Percentiles rank a stretch among this genome's conserved stretches.
Evolutionary conservation across 371 early-diverging fungal genomes (phyloP).

Genomic region (Mortierella sp.): DNA sequence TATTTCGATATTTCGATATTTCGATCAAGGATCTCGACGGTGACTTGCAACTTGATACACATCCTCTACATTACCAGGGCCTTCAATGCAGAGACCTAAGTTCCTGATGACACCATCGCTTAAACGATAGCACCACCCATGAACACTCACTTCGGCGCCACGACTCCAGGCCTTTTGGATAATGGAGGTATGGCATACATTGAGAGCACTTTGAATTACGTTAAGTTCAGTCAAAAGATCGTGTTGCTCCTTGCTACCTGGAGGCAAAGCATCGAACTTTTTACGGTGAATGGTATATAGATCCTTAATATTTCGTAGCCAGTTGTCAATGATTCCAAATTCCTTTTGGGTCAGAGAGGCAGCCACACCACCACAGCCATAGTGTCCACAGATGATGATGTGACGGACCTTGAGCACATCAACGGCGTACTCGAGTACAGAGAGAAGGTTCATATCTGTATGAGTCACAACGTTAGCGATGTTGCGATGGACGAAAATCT

Average conservation of each 20-base stretch:
- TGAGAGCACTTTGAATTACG: constrained; percentile 79
- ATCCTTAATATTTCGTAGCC: constrained; percentile 86
- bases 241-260: constrained; percentile 58
- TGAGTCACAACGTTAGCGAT: constrained; percentile 92
- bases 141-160: constrained; percentile 84
- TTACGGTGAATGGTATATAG: constrained; percentile 72
- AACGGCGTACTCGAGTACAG: constrained; percentile 94
- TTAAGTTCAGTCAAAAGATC: constrained; percentile 80
- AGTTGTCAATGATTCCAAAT: constrained; percentile 87
- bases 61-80: constrained; percentile 53
- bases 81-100: constrained; percentile 49
- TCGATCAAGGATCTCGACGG: not conserved
- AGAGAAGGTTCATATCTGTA: constrained; percentile 82
- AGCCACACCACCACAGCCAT: constrained; percentile 89
- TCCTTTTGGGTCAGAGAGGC: constrained; percentile 73
- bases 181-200: constrained; percentile 79
- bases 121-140: constrained; percentile 86
- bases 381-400: constrained; percentile 94
- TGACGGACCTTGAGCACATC: constrained; percentile 92
- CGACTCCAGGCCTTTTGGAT: constrained; percentile 89
- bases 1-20: too few species aligned
- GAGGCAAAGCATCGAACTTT: constrained; percentile 63
- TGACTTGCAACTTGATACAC: constrained; percentile 49
- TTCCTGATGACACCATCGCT: constrained; percentile 53
- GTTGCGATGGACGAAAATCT: constrained; percentile 96